Base-by-base conservation (phyloP, 139 green algal genomes). In the Chlamydomonas sp. region DNA sequence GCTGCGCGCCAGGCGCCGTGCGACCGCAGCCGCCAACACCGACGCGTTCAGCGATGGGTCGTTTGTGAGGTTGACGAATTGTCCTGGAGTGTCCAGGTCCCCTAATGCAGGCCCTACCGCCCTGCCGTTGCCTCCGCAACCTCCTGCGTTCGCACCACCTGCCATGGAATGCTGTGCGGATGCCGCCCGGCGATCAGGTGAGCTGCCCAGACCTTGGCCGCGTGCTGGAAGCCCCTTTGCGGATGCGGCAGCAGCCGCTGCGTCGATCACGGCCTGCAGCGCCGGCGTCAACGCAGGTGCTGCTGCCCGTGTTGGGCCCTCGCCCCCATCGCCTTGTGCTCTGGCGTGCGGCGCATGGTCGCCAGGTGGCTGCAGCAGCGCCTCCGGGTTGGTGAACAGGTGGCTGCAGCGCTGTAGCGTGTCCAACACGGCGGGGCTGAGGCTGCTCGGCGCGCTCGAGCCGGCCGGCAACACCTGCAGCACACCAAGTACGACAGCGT, bases 321-420 rank as follows among this genome's bases (percentile, higher is more conserved):
- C 16, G 69, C 7, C 67, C 8, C 10, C 67, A 17, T 20, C 67
- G 67, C 67, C 67, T 73, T 15, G 8, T 5, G 14, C 59, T 15
- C 31, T 49, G 31, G 31, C 31, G 31, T 49, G 31, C 31, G 31
- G 31, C 31, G 31, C 31, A 49, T 49, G 31, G 31, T 49, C 31
- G 31, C 31, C 31, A 49, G 31, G 31, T 49, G 61, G 79, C 2
- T 72, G 20, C 59, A 86, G 6, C 0, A 86, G 69, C 59, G 59
- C 81, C 69, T 7, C 68, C 2, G 81, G 20, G 3, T 79, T n/a
- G 0, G 81, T 86, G 69, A 86, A 86, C 9, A 86, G 69, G 5
- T 75, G 2, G 7, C 69, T 1, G 69, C 71, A 86, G 60, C 31
- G 8, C 18, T 14, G 18, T 69, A 86, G 60, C 20, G 81, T 79